Conservation (phyloP, 2,329 filamentous ascomycete genomes). For the Neonectria sp. region DNA sequence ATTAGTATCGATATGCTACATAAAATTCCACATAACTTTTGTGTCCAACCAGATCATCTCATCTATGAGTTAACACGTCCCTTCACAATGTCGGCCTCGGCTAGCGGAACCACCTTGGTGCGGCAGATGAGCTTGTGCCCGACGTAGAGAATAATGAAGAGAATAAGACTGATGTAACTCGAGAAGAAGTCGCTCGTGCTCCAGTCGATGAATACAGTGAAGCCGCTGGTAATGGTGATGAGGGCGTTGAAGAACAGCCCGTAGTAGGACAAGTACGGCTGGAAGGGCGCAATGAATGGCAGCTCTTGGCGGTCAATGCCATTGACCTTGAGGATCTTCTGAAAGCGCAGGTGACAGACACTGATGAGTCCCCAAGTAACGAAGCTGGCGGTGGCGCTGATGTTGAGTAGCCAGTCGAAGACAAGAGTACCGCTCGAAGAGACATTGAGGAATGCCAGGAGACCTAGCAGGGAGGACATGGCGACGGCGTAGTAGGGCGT, state of each 20-base stretch:
- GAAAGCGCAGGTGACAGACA: conserved; percentile 76
- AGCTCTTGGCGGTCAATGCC: conserved; percentile 70
- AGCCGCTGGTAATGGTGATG: conserved; percentile 78
- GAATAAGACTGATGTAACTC: conserved; percentile 74
- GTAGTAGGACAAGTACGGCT: conserved; percentile 77
- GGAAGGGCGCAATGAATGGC: conserved; percentile 73
- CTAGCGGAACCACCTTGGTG: conserved; percentile 55
- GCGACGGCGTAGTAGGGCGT: conserved; percentile 75
- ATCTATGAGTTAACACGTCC: conserved; percentile 39
- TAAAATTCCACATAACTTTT: conserved; percentile 32
- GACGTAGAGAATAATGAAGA: conserved; percentile 72
- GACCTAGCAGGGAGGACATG: conserved; percentile 68
- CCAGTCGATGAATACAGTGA: conserved; percentile 78
- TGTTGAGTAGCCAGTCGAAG: conserved; percentile 82
- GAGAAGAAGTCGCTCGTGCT: conserved; percentile 73
- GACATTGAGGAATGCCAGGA: conserved; percentile 78
- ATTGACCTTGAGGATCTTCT: conserved; percentile 70
- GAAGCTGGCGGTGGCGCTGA: conserved; percentile 78
- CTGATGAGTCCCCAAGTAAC: conserved; percentile 80
- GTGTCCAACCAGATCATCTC: conserved; percentile 18
- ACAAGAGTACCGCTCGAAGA: conserved; percentile 70
- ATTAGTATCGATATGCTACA: conserved; percentile 40
- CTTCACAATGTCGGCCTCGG: conserved; percentile 54
- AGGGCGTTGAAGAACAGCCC: conserved; percentile 76
- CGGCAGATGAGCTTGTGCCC: conserved; percentile 71